phyloP scores from a whole-genome alignment of 2,329 filamentous ascomycete genomes.

The Metarhizium brunneum region DNA sequence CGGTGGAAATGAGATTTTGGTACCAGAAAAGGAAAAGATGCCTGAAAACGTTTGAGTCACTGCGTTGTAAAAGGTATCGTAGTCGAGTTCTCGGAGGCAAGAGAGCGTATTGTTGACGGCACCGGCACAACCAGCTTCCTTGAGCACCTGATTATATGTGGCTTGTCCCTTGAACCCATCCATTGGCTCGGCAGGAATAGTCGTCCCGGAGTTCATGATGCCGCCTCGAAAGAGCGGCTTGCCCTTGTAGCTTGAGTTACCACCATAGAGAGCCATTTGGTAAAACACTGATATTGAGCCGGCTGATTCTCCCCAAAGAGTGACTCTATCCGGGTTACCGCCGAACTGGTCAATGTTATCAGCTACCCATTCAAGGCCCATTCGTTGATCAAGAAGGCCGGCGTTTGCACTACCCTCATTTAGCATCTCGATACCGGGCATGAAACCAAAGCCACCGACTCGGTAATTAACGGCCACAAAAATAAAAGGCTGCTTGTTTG shows the following conservation, averaged over 20 bases:
- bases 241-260: neutral
- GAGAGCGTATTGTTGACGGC: constrained; percentile 31
- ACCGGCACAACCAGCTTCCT: constrained; percentile 49
- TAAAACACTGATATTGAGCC: constrained; percentile 66
- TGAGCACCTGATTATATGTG: constrained; percentile 53
- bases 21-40: constrained; percentile 43
- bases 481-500: constrained; percentile 35
- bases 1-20: constrained; percentile 45
- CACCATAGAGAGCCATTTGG: constrained; percentile 44
- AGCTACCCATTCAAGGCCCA: constrained; percentile 66
- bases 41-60: constrained; percentile 49
- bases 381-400: constrained; percentile 58
- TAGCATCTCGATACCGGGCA: constrained; percentile 59
- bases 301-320: constrained; percentile 68
- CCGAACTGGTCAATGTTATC: constrained; percentile 72
- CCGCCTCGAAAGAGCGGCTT: constrained; percentile 64
- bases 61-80: constrained; percentile 39
- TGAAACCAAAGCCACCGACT: constrained; percentile 63
- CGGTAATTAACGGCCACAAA: constrained; percentile 75
- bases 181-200: constrained; percentile 52
- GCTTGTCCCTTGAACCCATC: constrained; percentile 57
- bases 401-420: constrained; percentile 58
- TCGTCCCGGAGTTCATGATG: constrained; percentile 68
- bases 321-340: constrained; percentile 67
- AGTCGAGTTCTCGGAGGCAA: no score